phyloP scores from a whole-genome alignment of 257 asterid genomes.

The Nyctanthes arbortristis region DNA sequence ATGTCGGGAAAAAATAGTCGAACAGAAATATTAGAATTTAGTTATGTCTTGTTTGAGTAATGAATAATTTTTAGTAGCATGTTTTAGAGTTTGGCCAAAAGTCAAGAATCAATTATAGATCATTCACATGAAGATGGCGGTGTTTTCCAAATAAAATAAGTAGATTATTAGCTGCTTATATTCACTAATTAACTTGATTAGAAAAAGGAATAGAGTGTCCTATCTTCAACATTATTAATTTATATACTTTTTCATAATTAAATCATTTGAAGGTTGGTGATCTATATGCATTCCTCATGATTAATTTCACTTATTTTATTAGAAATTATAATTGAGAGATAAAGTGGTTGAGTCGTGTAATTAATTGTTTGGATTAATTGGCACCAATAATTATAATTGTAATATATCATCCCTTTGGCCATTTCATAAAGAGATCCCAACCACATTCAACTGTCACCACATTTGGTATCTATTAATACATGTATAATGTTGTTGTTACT shows the following conservation, averaged over 20 bases:
- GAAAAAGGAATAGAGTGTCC: not conserved
- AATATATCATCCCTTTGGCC: not conserved
- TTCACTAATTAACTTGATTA: not conserved
- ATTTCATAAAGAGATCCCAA: not conserved
- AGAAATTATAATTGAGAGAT: not conserved
- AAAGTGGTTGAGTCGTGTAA: not conserved
- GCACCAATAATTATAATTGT: not conserved
- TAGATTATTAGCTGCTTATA: not conserved
- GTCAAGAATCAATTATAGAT: not conserved
- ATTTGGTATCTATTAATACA: not conserved
- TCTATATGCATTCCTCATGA: not conserved
- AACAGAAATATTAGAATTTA: too few relatives aligned
- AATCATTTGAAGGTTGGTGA: not conserved
- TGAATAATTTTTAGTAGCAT: too few relatives aligned
- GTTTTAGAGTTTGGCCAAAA: not conserved
- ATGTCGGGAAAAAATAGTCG: too few relatives aligned
- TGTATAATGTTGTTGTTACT: not conserved
- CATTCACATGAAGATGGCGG: not conserved
- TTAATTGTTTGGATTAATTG: not conserved
- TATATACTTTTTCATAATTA: not conserved
- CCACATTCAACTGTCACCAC: slow-evolving; percentile 1
- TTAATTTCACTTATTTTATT: not conserved
- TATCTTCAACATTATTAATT: not conserved
- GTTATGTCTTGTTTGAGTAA: not conserved
- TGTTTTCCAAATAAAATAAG: too few relatives aligned